A percentile compares a stretch with the other conserved stretches of the same genome.
phyloP scores from a whole-genome alignment of 345 rosid species.

The Euphorbia peplus region DNA sequence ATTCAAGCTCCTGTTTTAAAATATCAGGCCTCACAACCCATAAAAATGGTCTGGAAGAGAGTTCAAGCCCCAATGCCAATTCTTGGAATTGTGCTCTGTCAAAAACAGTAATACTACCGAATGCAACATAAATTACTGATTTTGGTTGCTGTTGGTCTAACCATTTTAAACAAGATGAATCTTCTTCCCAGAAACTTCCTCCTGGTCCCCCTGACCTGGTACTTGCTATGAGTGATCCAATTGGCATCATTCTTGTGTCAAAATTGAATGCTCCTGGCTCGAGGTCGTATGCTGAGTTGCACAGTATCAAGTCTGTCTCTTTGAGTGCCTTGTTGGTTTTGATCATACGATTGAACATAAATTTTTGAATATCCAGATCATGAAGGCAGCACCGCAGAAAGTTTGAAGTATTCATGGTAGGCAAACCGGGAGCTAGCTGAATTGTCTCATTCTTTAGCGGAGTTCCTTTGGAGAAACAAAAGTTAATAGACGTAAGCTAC shows the following conservation, averaged over 20 bases:
- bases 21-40: conserved; percentile 13
- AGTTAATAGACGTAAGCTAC: neutral
- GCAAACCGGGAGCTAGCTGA: neutral
- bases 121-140: conserved; percentile 4
- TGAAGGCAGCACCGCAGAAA: neutral
- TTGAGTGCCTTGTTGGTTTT: neutral
- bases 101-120: neutral
- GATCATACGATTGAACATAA: neutral
- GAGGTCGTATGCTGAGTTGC: neutral
- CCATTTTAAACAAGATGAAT: neutral
- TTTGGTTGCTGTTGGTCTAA: neutral
- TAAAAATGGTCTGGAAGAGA: neutral
- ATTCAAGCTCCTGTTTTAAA: neutral
- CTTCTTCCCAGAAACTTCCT: conserved; percentile 1
- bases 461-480: neutral
- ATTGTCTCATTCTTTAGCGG: neutral
- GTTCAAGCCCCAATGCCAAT: conserved; percentile 10
- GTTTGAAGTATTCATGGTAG: neutral
- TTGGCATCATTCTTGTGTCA: neutral
- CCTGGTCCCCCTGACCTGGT: neutral
- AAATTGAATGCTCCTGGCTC: conserved; percentile 5
- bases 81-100: conserved; percentile 6
- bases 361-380: neutral
- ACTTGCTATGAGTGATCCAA: neutral
- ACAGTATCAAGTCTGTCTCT: neutral